Conservation (phyloP, 164 flowering plant species). For the Vitis riparia region DNA sequence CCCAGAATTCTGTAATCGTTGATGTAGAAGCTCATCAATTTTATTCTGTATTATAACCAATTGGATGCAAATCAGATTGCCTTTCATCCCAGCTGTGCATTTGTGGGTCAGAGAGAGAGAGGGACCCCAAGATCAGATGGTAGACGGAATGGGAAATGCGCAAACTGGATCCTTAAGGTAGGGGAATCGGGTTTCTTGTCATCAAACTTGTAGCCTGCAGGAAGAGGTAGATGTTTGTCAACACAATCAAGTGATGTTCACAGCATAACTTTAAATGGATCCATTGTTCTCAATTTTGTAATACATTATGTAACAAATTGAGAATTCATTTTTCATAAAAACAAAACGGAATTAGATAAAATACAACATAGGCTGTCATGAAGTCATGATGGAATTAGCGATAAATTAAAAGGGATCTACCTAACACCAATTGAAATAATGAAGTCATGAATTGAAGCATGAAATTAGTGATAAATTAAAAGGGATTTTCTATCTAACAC, state of each 20-base stretch:
- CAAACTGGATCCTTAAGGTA: slow-evolving; percentile 58
- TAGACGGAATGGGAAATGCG: slow-evolving; percentile 70
- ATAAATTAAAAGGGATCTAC: too few relatives aligned
- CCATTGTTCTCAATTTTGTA: too few relatives aligned
- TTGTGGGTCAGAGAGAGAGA: background rate
- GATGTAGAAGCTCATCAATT: background rate
- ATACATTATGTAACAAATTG: too few relatives aligned
- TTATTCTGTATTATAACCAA: background rate
- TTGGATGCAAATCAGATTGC: background rate
- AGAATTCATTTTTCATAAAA: too few relatives aligned
- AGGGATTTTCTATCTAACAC: too few relatives aligned
- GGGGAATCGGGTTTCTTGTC: slow-evolving; percentile 69
- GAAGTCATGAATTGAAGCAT: too few relatives aligned
- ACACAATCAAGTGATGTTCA: background rate
- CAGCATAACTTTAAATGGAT: background rate
- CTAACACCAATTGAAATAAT: too few relatives aligned
- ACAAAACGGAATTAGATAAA: too few relatives aligned
- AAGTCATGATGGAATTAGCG: too few relatives aligned
- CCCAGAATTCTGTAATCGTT: background rate
- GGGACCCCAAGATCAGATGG: slow-evolving; percentile 28
- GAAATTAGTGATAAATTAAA: too few relatives aligned
- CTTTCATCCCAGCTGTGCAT: slow-evolving; percentile 2
- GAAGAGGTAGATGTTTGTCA: background rate
- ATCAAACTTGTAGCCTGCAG: slow-evolving; percentile 78
- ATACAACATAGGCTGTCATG: too few relatives aligned